Conservation (phyloP, 2,329 filamentous ascomycete genomes). For the Fusarium equiseti region DNA sequence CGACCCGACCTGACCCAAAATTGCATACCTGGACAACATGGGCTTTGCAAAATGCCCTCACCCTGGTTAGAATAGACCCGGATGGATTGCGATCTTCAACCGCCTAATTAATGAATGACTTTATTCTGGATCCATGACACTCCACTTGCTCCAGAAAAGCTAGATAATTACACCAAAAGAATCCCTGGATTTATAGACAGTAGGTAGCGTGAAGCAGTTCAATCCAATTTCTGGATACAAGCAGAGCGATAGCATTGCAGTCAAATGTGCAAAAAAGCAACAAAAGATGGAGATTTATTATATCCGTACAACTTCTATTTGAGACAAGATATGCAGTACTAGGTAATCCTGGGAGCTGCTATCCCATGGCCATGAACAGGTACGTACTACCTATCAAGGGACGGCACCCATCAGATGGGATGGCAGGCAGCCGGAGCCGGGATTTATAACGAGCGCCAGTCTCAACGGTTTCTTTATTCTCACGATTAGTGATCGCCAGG, state of each 20-base stretch:
- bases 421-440: neutral
- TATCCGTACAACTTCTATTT: neutral
- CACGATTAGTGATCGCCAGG: conserved; percentile 46
- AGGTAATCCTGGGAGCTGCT: neutral
- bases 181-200: neutral
- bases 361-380: neutral
- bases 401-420: neutral
- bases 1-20: neutral
- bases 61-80: neutral
- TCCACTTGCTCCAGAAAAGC: neutral
- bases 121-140: conserved; percentile 1
- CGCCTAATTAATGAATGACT: conserved; percentile 6
- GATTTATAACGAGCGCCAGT: conserved; percentile 17
- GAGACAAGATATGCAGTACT: neutral
- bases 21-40: conserved; percentile 28
- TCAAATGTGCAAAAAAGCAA: neutral
- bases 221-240: neutral
- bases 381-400: neutral
- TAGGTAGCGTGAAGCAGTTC: neutral
- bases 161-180: neutral
- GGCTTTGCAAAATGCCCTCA: conserved; percentile 20
- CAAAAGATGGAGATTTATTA: neutral
- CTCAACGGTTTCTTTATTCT: conserved; percentile 37
- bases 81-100: conserved; percentile 40
- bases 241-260: neutral